These are phyloP conservation scores for Hypoxylon fuscum DNA, from an alignment of 495 filamentous ascomycete genomes.

Conservation along the genomic window DNA sequence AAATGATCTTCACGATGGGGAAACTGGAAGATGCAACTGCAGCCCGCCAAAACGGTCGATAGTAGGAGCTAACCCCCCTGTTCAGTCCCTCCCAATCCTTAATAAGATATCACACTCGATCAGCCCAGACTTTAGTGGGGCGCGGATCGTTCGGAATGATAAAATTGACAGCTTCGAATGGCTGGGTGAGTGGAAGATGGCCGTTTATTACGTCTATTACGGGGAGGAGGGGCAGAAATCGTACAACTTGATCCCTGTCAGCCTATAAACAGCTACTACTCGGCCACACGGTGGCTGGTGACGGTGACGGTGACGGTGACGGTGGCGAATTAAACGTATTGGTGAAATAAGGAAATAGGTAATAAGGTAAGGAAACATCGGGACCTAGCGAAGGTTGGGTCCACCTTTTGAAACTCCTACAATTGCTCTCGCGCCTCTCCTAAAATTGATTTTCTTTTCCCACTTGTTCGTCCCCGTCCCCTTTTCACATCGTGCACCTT, in stretches of 20 bases:
- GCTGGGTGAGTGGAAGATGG: neutral
- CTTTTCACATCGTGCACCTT: constrained; percentile 29
- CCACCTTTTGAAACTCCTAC: constrained; percentile 30
- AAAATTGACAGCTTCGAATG: constrained; percentile 12
- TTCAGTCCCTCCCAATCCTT: neutral
- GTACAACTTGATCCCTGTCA: neutral
- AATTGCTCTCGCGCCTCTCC: constrained; percentile 26
- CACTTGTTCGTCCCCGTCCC: constrained; percentile 15
- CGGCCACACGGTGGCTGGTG: neutral
- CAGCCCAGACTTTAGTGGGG: constrained; percentile 7
- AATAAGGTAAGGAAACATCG: neutral
- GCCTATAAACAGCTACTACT: neutral
- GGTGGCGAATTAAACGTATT: too few species aligned
- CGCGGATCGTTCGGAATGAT: constrained; percentile 37
- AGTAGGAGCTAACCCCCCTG: neutral
- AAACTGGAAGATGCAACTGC: neutral
- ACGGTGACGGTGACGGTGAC: neutral
- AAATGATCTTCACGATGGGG: too few species aligned
- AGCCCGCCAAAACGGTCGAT: too few species aligned
- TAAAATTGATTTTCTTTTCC: constrained; percentile 34
- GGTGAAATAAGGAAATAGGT: too few species aligned
- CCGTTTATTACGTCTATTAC: constrained; percentile 21
- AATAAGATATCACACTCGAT: neutral
- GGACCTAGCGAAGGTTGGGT: constrained; percentile 16
- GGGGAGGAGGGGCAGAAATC: neutral